Percentiles rank a stretch among this genome's conserved stretches.
phyloP scores from a whole-genome alignment of 805 yeast genomes.

The Zygotorulaspora florentina region DNA sequence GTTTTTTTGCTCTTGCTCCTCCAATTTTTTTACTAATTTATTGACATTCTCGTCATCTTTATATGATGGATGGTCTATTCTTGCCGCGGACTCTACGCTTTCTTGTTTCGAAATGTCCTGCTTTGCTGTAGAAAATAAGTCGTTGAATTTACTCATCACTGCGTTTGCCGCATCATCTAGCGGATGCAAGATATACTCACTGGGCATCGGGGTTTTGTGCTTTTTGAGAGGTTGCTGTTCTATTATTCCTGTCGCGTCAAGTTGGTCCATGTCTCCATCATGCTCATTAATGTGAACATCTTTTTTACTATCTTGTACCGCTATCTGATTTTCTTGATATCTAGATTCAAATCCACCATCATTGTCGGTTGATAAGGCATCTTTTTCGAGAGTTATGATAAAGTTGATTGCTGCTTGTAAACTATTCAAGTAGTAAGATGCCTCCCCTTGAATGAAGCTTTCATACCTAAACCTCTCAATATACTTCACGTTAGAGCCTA shows the following conservation, averaged over 20 bases:
- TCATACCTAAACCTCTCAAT: slow-evolving; percentile 79
- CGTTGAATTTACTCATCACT: slow-evolving; percentile 22
- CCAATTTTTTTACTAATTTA: slow-evolving; percentile 37
- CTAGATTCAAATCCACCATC: slow-evolving; percentile 54
- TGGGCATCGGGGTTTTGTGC: slow-evolving; percentile 13
- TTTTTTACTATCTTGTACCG: slow-evolving; percentile 31
- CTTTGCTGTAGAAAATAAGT: slow-evolving; percentile 17
- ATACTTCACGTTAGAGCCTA: slow-evolving; percentile 77
- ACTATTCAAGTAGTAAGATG: slow-evolving; percentile 87
- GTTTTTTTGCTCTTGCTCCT: slow-evolving; percentile 42
- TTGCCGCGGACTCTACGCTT: background rate
- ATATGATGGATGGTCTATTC: slow-evolving; percentile 4
- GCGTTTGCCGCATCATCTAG: slow-evolving; percentile 29
- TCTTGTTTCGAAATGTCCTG: slow-evolving; percentile 2
- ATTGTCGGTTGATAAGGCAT: slow-evolving; percentile 56
- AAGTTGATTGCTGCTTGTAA: slow-evolving; percentile 84
- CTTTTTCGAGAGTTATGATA: slow-evolving; percentile 54
- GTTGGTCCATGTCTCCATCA: too few species aligned
- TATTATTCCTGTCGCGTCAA: too few species aligned
- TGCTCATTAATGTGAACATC: slow-evolving; percentile 10
- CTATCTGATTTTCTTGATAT: slow-evolving; percentile 43
- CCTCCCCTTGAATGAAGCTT: slow-evolving; percentile 78
- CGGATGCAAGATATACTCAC: slow-evolving; percentile 21
- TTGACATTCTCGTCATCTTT: slow-evolving; percentile 22
- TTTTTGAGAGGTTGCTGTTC: background rate